Conservation (phyloP, 345 rosid genomes). For the Arabidopsis arenosa region DNA sequence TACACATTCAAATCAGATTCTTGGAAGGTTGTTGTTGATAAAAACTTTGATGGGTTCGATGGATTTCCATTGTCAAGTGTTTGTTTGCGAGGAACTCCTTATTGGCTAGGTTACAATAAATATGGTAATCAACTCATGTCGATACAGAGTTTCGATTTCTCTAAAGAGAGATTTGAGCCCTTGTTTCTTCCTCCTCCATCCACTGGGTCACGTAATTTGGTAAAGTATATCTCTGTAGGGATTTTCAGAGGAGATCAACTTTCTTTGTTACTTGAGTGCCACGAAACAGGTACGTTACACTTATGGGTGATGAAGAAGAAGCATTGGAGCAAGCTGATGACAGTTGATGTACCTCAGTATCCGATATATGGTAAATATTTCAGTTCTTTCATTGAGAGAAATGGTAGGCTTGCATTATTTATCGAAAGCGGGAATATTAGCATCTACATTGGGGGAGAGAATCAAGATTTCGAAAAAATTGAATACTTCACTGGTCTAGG, state of each 20-base stretch:
- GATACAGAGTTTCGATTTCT: slow-evolving; percentile 1
- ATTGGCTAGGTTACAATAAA: background rate
- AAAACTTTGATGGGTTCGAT: background rate
- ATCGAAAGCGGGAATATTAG: background rate
- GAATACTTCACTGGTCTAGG: background rate
- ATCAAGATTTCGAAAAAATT: background rate
- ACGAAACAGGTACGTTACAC: background rate
- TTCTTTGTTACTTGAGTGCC: background rate
- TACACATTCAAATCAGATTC: background rate
- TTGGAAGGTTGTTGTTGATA: background rate
- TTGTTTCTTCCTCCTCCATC: background rate
- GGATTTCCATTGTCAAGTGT: background rate
- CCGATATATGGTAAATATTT: background rate
- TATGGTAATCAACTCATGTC: background rate
- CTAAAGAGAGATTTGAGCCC: background rate
- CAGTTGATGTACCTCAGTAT: background rate
- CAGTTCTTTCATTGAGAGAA: background rate
- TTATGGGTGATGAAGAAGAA: background rate
- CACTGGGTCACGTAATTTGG: background rate
- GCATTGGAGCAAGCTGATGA: background rate
- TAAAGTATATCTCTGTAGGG: background rate
- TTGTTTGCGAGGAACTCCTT: slow-evolving; percentile 3
- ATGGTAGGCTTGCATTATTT: background rate
- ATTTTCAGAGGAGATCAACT: background rate
- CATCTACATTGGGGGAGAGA: background rate